A percentile compares a stretch with the other conserved stretches of the same genome.
Evolutionary conservation across 2,329 filamentous ascomycete genomes (phyloP).

Genomic region (Phialophora verrucosa): DNA sequence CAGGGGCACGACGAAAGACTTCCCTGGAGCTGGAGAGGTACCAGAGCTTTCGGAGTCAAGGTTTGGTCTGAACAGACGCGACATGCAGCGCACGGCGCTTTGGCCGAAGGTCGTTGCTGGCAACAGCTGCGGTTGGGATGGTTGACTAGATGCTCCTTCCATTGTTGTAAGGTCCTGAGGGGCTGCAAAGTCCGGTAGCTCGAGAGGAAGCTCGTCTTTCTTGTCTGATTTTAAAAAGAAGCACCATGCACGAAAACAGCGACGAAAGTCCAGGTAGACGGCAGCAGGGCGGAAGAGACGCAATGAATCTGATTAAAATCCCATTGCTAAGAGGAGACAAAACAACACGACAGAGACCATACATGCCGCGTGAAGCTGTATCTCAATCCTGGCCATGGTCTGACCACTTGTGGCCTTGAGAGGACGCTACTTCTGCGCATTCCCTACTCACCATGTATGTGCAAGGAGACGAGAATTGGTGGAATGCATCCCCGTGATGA

Average conservation of each 20-base stretch:
- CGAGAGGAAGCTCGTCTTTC: neutral
- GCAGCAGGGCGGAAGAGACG: conserved; percentile 6
- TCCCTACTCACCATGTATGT: conserved; percentile 1
- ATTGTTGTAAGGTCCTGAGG: neutral
- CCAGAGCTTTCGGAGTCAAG: conserved; percentile 10
- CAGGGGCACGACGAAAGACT: conserved; percentile 31
- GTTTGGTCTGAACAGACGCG: conserved; percentile 23
- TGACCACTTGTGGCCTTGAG: conserved; percentile 15
- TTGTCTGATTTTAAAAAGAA: neutral
- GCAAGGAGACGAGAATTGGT: conserved; percentile 28
- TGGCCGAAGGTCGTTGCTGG: conserved; percentile 2
- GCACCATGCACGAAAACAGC: neutral
- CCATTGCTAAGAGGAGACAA: conserved; percentile 5
- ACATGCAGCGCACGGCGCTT: conserved; percentile 22
- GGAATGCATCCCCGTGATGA: conserved; percentile 23
- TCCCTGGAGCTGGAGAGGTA: conserved; percentile 20
- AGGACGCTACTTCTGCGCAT: conserved; percentile 10
- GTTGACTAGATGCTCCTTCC: conserved; percentile 8
- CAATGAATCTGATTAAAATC: conserved; percentile 8
- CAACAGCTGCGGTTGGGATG: neutral
- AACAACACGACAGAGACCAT: conserved; percentile 19
- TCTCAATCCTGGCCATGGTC: conserved; percentile 18
- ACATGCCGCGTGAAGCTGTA: conserved; percentile 16
- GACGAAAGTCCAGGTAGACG: conserved; percentile 3
- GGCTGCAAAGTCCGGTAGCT: neutral